Evolutionary conservation across 2,329 filamentous ascomycete species (phyloP).

Genomic region (Torrubiellomyces zombiae): DNA sequence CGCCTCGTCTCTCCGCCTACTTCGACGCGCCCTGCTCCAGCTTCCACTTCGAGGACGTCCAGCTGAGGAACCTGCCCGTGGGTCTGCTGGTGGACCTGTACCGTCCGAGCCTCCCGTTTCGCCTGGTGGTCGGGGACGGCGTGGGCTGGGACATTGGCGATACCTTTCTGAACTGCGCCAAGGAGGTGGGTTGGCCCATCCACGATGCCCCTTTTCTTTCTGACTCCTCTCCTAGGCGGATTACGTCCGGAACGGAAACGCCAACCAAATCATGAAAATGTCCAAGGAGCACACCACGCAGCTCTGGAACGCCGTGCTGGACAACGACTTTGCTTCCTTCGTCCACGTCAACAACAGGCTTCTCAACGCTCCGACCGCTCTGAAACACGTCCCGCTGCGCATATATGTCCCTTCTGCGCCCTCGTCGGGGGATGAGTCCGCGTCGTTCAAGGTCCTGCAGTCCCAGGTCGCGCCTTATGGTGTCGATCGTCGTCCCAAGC

Average conservation of each 20-base stretch:
- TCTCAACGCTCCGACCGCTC: constrained; percentile 54
- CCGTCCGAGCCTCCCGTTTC: constrained; percentile 36
- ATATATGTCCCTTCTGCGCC: constrained; percentile 56
- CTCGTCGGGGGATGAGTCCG: constrained; percentile 15
- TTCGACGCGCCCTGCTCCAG: constrained; percentile 38
- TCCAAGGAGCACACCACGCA: constrained; percentile 70
- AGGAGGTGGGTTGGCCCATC: constrained; percentile 30
- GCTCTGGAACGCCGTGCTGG: constrained; percentile 65
- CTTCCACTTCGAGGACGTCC: constrained; percentile 39
- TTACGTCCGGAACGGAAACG: constrained; percentile 73
- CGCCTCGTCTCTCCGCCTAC: constrained; percentile 36
- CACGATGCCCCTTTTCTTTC: constrained; percentile 1
- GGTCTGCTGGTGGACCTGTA: constrained; percentile 41
- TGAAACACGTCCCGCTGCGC: constrained; percentile 74
- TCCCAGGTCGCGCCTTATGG: constrained; percentile 42
- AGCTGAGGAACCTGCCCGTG: constrained; percentile 34
- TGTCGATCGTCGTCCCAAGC: constrained; percentile 23
- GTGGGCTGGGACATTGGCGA: constrained; percentile 42
- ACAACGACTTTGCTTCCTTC: constrained; percentile 60
- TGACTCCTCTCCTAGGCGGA: constrained; percentile 39
- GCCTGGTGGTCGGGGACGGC: constrained; percentile 35
- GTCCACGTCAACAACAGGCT: constrained; percentile 59
- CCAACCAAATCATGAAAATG: constrained; percentile 78
- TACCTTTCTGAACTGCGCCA: constrained; percentile 47
- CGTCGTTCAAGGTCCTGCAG: constrained; percentile 58